Conservation (phyloP, 2,329 filamentous ascomycete genomes). For the Diaporthe vexans region DNA sequence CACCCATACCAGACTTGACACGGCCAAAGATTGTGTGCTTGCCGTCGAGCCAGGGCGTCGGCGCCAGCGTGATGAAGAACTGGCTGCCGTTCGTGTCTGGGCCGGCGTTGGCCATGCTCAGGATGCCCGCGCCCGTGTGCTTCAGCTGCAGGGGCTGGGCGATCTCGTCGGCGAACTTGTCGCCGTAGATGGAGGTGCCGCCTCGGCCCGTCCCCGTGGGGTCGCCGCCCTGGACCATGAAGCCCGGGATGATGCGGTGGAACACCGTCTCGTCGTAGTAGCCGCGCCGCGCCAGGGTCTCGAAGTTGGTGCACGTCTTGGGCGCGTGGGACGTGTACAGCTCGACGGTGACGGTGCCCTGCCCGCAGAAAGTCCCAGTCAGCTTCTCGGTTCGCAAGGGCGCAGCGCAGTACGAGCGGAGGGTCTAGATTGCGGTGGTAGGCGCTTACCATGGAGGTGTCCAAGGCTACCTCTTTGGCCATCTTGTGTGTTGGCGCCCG, state of each 20-base stretch:
- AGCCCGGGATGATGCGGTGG: conserved; percentile 94
- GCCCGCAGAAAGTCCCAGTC: conserved; percentile 18
- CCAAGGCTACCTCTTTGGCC: conserved; percentile 83
- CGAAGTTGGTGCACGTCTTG: conserved; percentile 90
- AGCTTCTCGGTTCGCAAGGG: conserved; percentile 17
- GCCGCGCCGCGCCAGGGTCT: conserved; percentile 81
- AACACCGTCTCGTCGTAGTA: conserved; percentile 92
- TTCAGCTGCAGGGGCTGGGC: conserved; percentile 67
- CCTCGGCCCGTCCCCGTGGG: conserved; percentile 94
- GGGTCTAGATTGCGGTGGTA: not conserved
- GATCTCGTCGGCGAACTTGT: conserved; percentile 96
- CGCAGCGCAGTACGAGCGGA: not conserved
- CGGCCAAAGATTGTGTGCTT: conserved; percentile 98
- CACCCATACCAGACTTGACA: conserved; percentile 84
- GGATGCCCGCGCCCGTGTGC: conserved; percentile 92
- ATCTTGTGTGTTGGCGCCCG: conserved; percentile 59
- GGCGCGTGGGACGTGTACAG: conserved; percentile 93
- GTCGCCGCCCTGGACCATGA: conserved; percentile 97
- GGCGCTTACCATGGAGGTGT: conserved; percentile 83
- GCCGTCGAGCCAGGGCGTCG: conserved; percentile 95
- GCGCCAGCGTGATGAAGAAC: conserved; percentile 95
- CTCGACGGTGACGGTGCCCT: conserved; percentile 89
- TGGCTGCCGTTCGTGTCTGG: conserved; percentile 95
- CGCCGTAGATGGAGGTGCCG: conserved; percentile 90
- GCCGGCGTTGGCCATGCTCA: conserved; percentile 97